A percentile compares a stretch with the other conserved stretches of the same genome.
Conservation (phyloP, 2,329 filamentous ascomycete genomes). For the Colletotrichum cuscutae region DNA sequence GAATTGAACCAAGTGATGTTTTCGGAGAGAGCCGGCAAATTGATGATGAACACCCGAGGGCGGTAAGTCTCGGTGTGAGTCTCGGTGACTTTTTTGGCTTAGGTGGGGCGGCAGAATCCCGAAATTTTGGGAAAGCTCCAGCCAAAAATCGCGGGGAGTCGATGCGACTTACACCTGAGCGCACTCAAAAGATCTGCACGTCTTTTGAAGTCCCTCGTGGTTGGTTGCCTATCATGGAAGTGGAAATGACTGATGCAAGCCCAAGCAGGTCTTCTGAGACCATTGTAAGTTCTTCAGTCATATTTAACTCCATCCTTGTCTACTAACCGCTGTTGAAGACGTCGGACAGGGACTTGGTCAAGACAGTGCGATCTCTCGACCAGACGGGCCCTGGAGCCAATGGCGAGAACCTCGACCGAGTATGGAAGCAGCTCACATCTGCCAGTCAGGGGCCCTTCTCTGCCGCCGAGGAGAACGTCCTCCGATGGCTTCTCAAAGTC, state of each 20-base stretch:
- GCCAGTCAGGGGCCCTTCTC: constrained; percentile 56
- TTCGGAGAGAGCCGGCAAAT: constrained; percentile 45
- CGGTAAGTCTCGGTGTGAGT: constrained; percentile 49
- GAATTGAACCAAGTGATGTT: constrained; percentile 36
- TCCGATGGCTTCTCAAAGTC: constrained; percentile 72
- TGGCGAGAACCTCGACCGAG: constrained; percentile 57
- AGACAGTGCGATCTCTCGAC: constrained; percentile 65
- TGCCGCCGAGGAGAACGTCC: constrained; percentile 65
- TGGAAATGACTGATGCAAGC: constrained; percentile 26
- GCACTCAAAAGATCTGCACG: neutral
- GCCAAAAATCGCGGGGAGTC: constrained; percentile 25
- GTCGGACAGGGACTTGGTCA: constrained; percentile 54
- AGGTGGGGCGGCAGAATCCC: constrained; percentile 55
- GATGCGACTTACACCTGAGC: neutral
- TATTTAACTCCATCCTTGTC: neutral
- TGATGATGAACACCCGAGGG: constrained; percentile 50
- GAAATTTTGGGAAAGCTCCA: constrained; percentile 51
- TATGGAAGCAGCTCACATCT: constrained; percentile 61
- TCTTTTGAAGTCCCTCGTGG: neutral
- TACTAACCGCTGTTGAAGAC: constrained; percentile 34
- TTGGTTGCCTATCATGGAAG: constrained; percentile 27
- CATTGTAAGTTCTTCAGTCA: constrained; percentile 9
- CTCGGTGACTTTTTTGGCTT: constrained; percentile 37
- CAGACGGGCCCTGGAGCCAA: constrained; percentile 56
- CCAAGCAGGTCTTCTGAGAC: constrained; percentile 10